A percentile compares a stretch with the other conserved stretches of the same genome.
These are phyloP conservation scores for Amaranthus tricolor DNA, from an alignment of 179 eudicot genomes.

Conservation along the genomic window DNA sequence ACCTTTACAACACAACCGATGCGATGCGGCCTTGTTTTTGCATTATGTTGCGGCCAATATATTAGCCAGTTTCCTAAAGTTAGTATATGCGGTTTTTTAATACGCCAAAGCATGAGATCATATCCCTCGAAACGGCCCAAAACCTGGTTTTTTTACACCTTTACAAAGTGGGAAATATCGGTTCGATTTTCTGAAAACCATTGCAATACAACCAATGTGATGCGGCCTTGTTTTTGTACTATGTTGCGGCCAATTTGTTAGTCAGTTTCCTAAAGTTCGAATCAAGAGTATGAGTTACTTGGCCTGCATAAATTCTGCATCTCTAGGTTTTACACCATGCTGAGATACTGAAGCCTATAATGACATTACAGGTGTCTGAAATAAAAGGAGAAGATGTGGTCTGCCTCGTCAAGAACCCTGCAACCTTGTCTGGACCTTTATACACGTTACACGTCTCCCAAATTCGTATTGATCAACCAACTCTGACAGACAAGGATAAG, in stretches of 20 bases:
- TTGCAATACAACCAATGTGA: too few species aligned
- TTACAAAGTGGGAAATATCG: too few species aligned
- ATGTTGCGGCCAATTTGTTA: not conserved
- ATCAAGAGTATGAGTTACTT: not conserved
- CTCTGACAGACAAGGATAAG: constrained; percentile 73
- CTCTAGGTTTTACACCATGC: not conserved
- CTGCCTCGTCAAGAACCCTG: constrained; percentile 71
- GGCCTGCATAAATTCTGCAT: not conserved
- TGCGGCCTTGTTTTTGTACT: too few species aligned
- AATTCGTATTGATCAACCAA: constrained; percentile 65
- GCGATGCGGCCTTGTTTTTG: too few species aligned
- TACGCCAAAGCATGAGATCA: too few species aligned
- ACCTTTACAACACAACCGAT: too few species aligned
- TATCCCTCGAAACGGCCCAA: too few species aligned
- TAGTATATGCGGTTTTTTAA: too few species aligned
- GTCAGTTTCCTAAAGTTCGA: not conserved
- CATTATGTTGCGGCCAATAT: too few species aligned
- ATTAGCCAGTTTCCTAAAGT: too few species aligned
- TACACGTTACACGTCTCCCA: constrained; percentile 76
- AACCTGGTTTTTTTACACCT: too few species aligned
- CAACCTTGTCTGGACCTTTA: constrained; percentile 65
- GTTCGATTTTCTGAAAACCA: too few species aligned
- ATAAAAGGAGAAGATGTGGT: constrained; percentile 66
- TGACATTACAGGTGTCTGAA: constrained; percentile 57
- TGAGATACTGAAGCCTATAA: not conserved